phyloP scores from a whole-genome alignment of 305 asterid species.

The Coffea humblotiana region DNA sequence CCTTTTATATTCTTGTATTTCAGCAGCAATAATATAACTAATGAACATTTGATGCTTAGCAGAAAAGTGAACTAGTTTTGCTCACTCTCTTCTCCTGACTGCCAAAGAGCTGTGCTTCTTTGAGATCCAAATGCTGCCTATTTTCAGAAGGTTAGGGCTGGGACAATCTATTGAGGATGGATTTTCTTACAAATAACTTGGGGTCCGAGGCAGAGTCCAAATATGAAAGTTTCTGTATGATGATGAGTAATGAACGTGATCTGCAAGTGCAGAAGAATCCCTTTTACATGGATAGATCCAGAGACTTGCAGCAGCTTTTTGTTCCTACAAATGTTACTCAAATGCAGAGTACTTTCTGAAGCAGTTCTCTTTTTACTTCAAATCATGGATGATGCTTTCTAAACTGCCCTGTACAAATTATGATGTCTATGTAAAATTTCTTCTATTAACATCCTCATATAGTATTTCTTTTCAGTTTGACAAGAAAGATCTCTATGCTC shows the following conservation, averaged over 20 bases:
- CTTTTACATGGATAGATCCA: neutral
- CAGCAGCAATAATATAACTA: neutral
- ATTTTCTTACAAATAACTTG: neutral
- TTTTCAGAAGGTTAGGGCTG: neutral
- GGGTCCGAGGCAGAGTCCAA: neutral
- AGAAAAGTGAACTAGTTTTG: slow-evolving; percentile 23
- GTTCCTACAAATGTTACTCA: neutral
- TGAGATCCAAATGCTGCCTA: slow-evolving; percentile 8
- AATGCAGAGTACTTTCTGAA: neutral
- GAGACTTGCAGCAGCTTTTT: neutral
- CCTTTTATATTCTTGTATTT: neutral
- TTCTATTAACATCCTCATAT: neutral
- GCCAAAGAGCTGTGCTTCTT: slow-evolving; percentile 2
- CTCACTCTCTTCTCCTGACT: slow-evolving; percentile 29
- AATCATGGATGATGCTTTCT: neutral
- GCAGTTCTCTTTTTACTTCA: neutral
- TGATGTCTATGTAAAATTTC: neutral
- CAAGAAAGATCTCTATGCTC: neutral
- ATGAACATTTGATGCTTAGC: slow-evolving; percentile 14
- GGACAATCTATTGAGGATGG: neutral
- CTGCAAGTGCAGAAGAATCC: neutral
- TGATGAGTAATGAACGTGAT: neutral
- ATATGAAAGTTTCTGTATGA: neutral
- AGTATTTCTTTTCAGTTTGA: neutral
- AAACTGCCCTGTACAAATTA: neutral